Conservation (phyloP, 129 eudicot genomes). For the Erigeron canadensis region DNA sequence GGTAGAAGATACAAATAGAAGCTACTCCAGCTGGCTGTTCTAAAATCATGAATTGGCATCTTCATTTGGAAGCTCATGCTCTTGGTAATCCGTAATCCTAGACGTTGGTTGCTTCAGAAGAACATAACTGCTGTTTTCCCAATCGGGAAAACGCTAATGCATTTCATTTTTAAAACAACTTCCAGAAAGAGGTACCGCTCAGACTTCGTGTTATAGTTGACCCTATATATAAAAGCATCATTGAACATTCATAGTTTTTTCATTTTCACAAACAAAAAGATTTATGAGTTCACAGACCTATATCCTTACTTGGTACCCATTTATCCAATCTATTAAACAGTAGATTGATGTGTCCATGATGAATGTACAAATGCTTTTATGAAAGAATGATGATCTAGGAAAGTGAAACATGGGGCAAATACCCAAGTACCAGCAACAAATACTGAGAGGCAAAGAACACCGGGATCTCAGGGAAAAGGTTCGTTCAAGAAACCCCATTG, state of each 20-base stretch:
- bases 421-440: no score
- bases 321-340: not conserved
- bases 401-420: no score
- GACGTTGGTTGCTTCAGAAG: conserved; percentile 72
- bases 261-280: not conserved
- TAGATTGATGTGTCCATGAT: not conserved
- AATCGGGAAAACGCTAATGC: conserved; percentile 33
- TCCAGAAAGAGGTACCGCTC: conserved; percentile 33
- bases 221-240: conserved; percentile 5
- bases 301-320: no score
- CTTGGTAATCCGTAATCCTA: conserved; percentile 74
- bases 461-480: no score
- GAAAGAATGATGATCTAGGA: no score
- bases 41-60: conserved; percentile 94
- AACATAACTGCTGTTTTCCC: conserved; percentile 59
- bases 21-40: conserved; percentile 62
- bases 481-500: no score
- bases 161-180: conserved; percentile 8
- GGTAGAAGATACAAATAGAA: conserved; percentile 99
- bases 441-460: no score
- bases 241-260: not conserved
- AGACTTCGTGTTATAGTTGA: conserved; percentile 8
- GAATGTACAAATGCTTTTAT: no score
- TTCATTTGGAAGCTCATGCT: conserved; percentile 75
- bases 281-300: no score